A percentile compares a stretch with the other conserved stretches of the same genome.
These are phyloP conservation scores for Aspergillus bombycis DNA, from an alignment of 2,329 filamentous ascomycete genomes.

Conservation along the genomic window DNA sequence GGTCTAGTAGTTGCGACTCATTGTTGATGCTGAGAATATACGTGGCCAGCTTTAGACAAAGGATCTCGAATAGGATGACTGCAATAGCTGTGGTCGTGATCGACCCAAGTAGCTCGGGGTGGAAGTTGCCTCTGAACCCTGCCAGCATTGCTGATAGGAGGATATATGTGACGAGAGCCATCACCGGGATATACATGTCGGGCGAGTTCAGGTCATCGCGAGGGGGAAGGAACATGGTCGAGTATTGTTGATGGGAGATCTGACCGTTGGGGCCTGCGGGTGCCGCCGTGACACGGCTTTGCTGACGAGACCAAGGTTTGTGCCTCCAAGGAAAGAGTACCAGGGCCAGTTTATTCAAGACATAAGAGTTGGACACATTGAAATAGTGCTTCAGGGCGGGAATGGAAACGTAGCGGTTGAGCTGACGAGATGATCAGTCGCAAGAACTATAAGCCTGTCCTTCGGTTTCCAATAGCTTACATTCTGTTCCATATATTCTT, in stretches of 20 bases:
- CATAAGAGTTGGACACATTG: constrained; percentile 97
- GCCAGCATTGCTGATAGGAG: constrained; percentile 89
- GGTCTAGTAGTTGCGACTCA: constrained; percentile 87
- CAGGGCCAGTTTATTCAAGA: constrained; percentile 87
- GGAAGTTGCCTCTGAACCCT: constrained; percentile 86
- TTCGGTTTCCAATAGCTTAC: constrained; percentile 54
- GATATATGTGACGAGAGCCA: constrained; percentile 97
- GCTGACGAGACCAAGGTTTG: constrained; percentile 94
- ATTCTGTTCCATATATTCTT: constrained; percentile 94
- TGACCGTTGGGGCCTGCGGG: constrained; percentile 58
- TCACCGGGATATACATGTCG: constrained; percentile 99
- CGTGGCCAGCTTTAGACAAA: constrained; percentile 88
- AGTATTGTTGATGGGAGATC: constrained; percentile 60
- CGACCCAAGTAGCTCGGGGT: constrained; percentile 88
- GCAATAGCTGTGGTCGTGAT: constrained; percentile 83
- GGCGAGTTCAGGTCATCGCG: constrained; percentile 96
- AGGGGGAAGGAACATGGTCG: constrained; percentile 75
- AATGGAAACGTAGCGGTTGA: constrained; percentile 86
- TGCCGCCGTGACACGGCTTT: constrained; percentile 57
- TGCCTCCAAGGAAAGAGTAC: constrained; percentile 98
- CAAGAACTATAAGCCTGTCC: background rate
- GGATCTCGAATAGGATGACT: constrained; percentile 83
- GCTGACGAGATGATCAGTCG: constrained; percentile 44
- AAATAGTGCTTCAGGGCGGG: constrained; percentile 97
- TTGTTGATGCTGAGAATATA: constrained; percentile 94